These are phyloP conservation scores for Coriolopsis trogii DNA, from an alignment of 1,284 basidiomycete genomes.

Conservation along the genomic window DNA sequence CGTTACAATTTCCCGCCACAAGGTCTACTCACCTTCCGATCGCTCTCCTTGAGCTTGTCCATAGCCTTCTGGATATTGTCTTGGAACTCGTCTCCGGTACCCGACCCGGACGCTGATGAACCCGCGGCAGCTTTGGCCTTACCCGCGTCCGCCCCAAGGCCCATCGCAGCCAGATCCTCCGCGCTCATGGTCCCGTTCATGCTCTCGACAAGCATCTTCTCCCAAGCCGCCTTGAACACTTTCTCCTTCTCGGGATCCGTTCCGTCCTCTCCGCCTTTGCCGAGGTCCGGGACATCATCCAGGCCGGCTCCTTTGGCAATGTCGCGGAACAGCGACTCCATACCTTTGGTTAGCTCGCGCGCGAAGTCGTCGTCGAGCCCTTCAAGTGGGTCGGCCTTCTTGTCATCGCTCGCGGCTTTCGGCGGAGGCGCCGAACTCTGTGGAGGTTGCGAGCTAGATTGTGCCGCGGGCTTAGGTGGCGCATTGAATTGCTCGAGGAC, in stretches of 20 bases:
- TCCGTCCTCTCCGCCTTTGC: constrained; percentile 38
- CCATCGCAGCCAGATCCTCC: constrained; percentile 27
- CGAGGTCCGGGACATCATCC: constrained; percentile 48
- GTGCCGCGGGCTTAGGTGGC: constrained; percentile 26
- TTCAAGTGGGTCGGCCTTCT: constrained; percentile 31
- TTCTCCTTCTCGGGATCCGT: constrained; percentile 44
- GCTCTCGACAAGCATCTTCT: constrained; percentile 74
- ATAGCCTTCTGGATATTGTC: constrained; percentile 78
- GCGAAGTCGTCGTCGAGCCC: constrained; percentile 60
- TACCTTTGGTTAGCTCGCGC: constrained; percentile 75
- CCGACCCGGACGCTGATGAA: constrained; percentile 6
- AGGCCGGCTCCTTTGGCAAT: constrained; percentile 41
- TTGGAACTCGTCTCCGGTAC: constrained; percentile 60
- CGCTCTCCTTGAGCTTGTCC: constrained; percentile 79
- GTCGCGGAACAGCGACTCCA: constrained; percentile 85
- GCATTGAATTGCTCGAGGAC: constrained; percentile 55
- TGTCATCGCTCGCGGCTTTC: constrained; percentile 32
- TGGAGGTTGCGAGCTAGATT: constrained; percentile 26
- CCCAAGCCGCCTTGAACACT: constrained; percentile 70
- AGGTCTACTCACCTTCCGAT: constrained; percentile 48
- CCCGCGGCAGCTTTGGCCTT: constrained; percentile 26
- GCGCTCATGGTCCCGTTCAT: constrained; percentile 54
- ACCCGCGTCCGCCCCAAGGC: constrained; percentile 5
- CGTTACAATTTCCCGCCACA: not conserved
- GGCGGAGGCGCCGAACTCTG: constrained; percentile 14